phyloP scores from a whole-genome alignment of 1,284 basidiomycete genomes.

The Lignosus rhinocerotis region DNA sequence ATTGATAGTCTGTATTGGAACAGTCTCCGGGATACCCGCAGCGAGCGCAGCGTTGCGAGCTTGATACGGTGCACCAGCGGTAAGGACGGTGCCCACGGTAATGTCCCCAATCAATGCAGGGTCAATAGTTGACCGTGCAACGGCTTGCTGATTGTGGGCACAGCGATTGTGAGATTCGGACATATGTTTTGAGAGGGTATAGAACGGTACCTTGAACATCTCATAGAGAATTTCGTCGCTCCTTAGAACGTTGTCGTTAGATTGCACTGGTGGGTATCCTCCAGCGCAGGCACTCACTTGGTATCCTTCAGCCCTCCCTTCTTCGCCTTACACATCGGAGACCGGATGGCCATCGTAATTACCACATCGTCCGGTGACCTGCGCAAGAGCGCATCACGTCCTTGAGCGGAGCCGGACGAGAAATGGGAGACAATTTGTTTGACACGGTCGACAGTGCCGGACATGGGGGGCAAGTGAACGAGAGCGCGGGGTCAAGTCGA shows the following conservation, averaged over 20 bases:
- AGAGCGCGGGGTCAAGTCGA: not conserved
- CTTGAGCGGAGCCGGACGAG: conserved; percentile 38
- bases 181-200: not conserved
- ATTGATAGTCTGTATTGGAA: conserved; percentile 77
- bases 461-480: not conserved
- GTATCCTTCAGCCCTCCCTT: conserved; percentile 84
- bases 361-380: conserved; percentile 76
- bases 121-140: conserved; percentile 64
- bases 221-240: conserved; percentile 77
- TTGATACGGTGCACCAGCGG: conserved; percentile 61
- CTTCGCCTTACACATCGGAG: conserved; percentile 73
- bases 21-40: conserved; percentile 78
- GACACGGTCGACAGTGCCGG: conserved; percentile 49
- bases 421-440: conserved; percentile 68
- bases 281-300: conserved; percentile 39
- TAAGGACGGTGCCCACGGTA: conserved; percentile 72
- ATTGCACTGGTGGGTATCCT: not conserved
- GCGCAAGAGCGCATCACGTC: conserved; percentile 48
- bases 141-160: conserved; percentile 50
- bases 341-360: conserved; percentile 76
- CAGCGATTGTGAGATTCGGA: not conserved
- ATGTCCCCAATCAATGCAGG: conserved; percentile 77
- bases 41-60: conserved; percentile 76
- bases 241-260: conserved; percentile 36
- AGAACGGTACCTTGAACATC: conserved; percentile 63